Conservation (phyloP, 176 grass and related monocot species). For the Melocanna baccifera region DNA sequence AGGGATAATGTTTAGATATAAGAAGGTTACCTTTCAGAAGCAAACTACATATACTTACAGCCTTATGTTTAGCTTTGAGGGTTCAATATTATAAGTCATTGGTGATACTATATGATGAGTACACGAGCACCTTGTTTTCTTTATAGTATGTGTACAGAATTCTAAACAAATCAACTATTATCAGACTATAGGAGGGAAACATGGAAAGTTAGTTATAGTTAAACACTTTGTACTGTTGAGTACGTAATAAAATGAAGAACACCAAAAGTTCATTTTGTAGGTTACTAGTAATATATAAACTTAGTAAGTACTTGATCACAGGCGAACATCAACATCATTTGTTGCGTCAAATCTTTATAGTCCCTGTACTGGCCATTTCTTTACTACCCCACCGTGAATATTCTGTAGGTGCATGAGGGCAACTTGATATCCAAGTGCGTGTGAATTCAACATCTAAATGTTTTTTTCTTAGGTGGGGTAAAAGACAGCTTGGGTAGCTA, state of each 20-base stretch:
- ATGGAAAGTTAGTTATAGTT: conserved; percentile 43
- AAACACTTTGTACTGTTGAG: conserved; percentile 33
- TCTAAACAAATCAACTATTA: conserved; percentile 38
- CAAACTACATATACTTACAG: conserved; percentile 35
- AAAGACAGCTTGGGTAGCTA: background rate
- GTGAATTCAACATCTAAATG: background rate
- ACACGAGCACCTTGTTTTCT: conserved; percentile 36
- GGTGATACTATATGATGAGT: conserved; percentile 31
- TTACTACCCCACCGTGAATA: background rate
- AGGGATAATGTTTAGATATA: conserved; percentile 45
- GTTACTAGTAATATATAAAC: conserved; percentile 30
- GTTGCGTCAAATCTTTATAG: conserved; percentile 38
- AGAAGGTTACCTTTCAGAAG: conserved; percentile 33
- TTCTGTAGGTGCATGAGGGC: background rate
- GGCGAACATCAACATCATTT: conserved; percentile 42
- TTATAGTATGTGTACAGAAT: conserved; percentile 29
- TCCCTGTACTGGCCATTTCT: background rate
- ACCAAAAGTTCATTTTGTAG: conserved; percentile 38
- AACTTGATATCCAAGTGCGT: conserved; percentile 1
- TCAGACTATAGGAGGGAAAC: conserved; percentile 16
- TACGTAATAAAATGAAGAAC: conserved; percentile 31
- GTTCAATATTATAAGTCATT: conserved; percentile 33
- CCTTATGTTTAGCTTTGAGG: conserved; percentile 35
- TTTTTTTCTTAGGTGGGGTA: background rate
- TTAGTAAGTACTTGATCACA: conserved; percentile 17